Base-by-base conservation (phyloP, 2,329 filamentous ascomycete genomes). In the Whalleya microplaca region DNA sequence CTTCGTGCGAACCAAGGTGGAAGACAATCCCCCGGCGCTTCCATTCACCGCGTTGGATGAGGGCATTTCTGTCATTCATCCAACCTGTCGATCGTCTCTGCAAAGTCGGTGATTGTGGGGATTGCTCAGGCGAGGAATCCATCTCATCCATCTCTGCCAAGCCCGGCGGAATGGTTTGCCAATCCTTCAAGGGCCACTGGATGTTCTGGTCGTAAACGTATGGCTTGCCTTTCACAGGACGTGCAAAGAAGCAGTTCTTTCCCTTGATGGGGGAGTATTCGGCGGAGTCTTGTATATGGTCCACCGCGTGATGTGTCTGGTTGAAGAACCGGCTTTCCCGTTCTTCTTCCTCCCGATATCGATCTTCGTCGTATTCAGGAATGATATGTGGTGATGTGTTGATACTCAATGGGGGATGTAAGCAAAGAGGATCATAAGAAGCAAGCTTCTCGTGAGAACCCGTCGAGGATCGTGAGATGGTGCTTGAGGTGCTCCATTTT, bases 111-210 rank as follows among this genome's bases (percentile, higher is more conserved):
- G 9, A 51, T 43, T 7, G 58, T 2, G 65, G 65, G 2, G 65
- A 64, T 9, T 58, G 48, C 7, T 58, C 50, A 1, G 57, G 58
- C 1, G 60, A 55, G 1, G 66, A 65, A 8, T 62, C 56, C 27
- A 62, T 43, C 41, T 64, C 61, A 1, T 4, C 23, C 23, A n/a
- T n/a, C n/a, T n/a, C n/a, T n/a, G 62, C 61, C 9, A 66, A 47
- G 12, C 66, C 65, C 1, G 68, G 65, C 14, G 68, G 68, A 16
- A 72, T 65, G 3, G 61, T 42, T 49, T 72, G 69, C 69, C 71
- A 72, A 58, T 72, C 69, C 51, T 71, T 70, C 10, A 72, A 60
- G 0, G 71, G 71, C 71, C 70, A 72, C 48, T 72, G 69, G 1
- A 59, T 51, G 12, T 58, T 51, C 56, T 68, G 65, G 41, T 71